A percentile compares a stretch with the other conserved stretches of the same genome.
Conservation (phyloP, 208 protist species). For the Trypanosoma scelopori region DNA sequence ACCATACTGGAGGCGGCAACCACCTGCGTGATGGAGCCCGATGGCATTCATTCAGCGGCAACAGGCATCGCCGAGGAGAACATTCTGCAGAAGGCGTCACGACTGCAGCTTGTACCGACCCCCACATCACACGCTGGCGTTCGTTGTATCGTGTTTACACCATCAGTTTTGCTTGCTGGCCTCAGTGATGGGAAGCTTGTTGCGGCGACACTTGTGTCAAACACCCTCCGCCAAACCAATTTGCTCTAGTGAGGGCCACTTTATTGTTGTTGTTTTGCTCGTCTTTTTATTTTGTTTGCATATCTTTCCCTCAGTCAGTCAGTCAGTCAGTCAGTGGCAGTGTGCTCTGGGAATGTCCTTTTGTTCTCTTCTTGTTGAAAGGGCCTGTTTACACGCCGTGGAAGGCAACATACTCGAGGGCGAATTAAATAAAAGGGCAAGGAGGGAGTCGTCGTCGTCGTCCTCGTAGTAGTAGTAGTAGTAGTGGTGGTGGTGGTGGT, state of each 20-base stretch:
- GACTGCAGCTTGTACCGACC: conserved; percentile 45
- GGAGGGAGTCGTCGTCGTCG: too few species aligned
- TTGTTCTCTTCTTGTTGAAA: conserved; percentile 7
- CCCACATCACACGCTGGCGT: conserved; percentile 37
- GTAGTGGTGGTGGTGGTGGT: too few species aligned
- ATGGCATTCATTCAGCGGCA: background rate
- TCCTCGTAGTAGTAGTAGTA: too few species aligned
- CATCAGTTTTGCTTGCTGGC: conserved; percentile 78
- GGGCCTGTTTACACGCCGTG: too few species aligned
- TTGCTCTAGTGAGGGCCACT: background rate
- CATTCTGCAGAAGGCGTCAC: conserved; percentile 38
- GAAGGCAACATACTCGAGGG: too few species aligned
- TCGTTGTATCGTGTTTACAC: conserved; percentile 66
- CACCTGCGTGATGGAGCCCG: background rate
- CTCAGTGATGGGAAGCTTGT: conserved; percentile 77
- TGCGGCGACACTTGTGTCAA: conserved; percentile 57
- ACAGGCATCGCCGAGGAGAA: conserved; percentile 8
- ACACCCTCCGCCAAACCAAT: conserved; percentile 12
- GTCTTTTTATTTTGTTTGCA: conserved; percentile 1
- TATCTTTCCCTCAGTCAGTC: too few species aligned
- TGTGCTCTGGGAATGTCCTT: background rate
- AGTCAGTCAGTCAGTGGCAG: too few species aligned
- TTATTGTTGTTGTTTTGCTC: conserved; percentile 2
- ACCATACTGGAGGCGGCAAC: conserved; percentile 20
- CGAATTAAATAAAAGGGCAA: too few species aligned